These are phyloP conservation scores for Talaromyces sp. DNA, from an alignment of 2,329 filamentous ascomycete genomes.

Conservation along the genomic window DNA sequence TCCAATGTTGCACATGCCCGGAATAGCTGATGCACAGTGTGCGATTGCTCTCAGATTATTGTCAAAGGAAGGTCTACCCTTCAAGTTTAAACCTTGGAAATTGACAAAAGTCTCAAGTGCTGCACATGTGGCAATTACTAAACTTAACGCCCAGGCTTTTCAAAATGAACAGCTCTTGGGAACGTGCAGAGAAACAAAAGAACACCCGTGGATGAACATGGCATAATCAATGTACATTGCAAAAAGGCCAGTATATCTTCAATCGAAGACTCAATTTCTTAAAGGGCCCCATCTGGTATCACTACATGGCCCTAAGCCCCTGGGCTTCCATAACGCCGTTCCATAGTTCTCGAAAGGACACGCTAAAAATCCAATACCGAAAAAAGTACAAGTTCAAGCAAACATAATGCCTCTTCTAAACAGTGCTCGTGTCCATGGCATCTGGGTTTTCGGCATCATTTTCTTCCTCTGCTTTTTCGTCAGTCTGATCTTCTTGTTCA, in stretches of 20 bases:
- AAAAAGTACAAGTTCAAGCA: neutral
- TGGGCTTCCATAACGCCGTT: neutral
- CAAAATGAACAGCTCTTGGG: no score
- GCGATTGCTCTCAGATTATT: no score
- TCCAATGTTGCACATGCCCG: no score
- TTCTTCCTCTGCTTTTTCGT: conserved; percentile 1
- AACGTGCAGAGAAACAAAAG: no score
- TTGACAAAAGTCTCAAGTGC: neutral
- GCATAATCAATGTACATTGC: no score
- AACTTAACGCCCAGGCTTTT: neutral
- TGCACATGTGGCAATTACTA: neutral
- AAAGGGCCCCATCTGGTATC: neutral
- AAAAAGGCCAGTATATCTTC: neutral
- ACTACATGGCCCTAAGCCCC: neutral
- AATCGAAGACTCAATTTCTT: no score
- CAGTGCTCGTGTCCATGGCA: neutral
- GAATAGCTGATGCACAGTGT: no score
- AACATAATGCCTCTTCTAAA: no score
- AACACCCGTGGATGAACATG: no score
- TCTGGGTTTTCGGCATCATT: conserved; percentile 1
- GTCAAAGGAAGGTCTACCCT: no score
- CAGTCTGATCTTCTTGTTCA: conserved; percentile 8
- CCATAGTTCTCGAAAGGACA: neutral
- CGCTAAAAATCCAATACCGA: neutral
- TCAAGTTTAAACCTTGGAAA: no score